A percentile compares a stretch with the other conserved stretches of the same genome.
phyloP scores from a whole-genome alignment of 108 stramenopile genomes.

The Nannochloropsis oceanica region DNA sequence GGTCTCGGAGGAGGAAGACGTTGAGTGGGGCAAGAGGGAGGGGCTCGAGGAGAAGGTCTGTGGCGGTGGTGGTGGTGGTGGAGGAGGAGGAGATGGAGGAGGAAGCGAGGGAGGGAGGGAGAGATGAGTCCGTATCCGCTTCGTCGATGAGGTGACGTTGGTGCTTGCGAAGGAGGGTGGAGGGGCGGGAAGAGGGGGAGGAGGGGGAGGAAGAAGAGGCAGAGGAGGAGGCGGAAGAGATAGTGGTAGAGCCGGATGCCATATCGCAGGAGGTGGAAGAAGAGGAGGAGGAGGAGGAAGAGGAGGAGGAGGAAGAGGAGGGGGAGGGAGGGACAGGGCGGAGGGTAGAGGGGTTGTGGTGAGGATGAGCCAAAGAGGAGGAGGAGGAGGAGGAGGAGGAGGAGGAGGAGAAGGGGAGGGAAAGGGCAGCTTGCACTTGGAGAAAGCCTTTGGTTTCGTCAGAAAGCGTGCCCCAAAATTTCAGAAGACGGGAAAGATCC shows the following conservation, averaged over 20 bases:
- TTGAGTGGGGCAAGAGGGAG: constrained; percentile 21
- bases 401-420: not conserved
- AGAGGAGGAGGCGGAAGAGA: not conserved
- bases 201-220: not conserved
- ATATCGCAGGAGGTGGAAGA: too few species aligned
- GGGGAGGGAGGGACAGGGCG: not conserved
- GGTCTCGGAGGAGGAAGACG: constrained; percentile 17
- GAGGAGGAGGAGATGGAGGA: not conserved
- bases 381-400: not conserved
- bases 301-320: not conserved
- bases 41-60: constrained; percentile 9
- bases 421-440: not conserved
- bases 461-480: not conserved
- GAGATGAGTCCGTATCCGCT: not conserved
- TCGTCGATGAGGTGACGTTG: not conserved
- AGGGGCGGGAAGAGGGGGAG: not conserved
- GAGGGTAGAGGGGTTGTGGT: not conserved
- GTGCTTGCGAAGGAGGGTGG: not conserved
- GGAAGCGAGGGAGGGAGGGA: not conserved
- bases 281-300: not conserved
- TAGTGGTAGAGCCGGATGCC: not conserved
- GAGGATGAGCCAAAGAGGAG: not conserved
- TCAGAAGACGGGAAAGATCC: not conserved
- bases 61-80: not conserved
- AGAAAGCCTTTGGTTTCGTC: not conserved